Evolutionary conservation across 495 filamentous ascomycete species (phyloP), one percentile per base, ranked within the genome.

Genomic region (Acidiella bohemica): DNA sequence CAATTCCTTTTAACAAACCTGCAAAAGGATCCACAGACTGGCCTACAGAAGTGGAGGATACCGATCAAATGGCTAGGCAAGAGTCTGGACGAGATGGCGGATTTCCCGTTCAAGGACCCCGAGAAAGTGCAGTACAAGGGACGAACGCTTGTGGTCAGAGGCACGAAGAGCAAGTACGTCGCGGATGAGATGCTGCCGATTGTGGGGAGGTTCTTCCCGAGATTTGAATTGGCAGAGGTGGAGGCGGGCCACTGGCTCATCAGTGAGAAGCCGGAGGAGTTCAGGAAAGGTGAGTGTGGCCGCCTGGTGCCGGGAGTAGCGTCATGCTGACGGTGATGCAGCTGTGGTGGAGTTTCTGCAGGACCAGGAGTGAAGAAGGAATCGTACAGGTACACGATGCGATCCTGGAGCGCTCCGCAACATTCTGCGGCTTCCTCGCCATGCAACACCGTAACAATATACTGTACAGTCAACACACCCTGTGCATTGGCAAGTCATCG

Each of bases 1-100:
- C 85, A 93, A 57, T 97, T 96, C 61, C 72, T 97, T 14, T 70
- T 97, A 3, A 85, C 84, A n/a, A 96, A 95, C 55, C 66, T 95
- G 9, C 55, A 79, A 39, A 71, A 78, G 9, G 18, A 49, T 27
- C 57, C 68, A 11, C 54, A 66, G 24, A 51, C 64, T 16, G 42
- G 59, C 3, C 58, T 60, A 13, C 55, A 72, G 18, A 58, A 67
- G 37, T 75, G 73, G 50, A 67, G 77, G 7, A 73, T 81, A 3
- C 79, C 79, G 0, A 54, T 83, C 18, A 63, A 62, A 12, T 72
- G 65, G 8, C 60, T 87, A 0, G 71, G 65, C 0, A 41, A 55
- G 12, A 63, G 72, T 0, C 59, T 87, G 13, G 68, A 72, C 42
- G 62, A 80, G 41, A 72, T 97, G 64, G 81, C 73, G 5, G 84